Evolutionary conservation across 2,329 filamentous ascomycete genomes (phyloP), one percentile per base, ranked within the genome.

Genomic region (Pyricularia pennisetigena): DNA sequence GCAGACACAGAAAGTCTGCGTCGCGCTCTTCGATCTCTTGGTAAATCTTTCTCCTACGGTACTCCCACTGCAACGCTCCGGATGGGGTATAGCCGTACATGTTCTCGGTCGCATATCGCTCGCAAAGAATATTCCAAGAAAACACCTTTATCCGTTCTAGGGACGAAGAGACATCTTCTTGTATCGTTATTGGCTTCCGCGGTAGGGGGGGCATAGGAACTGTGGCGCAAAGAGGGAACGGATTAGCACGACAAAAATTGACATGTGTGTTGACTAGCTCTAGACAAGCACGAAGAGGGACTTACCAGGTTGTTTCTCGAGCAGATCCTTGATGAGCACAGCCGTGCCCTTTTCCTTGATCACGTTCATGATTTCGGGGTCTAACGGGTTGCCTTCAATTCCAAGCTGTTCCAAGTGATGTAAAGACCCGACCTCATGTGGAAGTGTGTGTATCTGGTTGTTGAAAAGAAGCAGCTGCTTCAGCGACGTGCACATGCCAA

Each of bases 401-500:
- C 94, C 95, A 14, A 99, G 84, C 76, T 94, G 88, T 71, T 98
- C 93, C 72, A 99, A 80, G 71, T 93, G 88, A 78, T 94, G 94
- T 23, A 99, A 82, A 32, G 93, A 95, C 8, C 95, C 95, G 69
- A 99, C 82, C 77, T 98, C 94, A 74, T 85, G 90, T 0, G 95
- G 95, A 29, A 99, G 83, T 26, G 87, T 89, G 70, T 87, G 87
- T 68, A 99, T 90, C 70, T 91, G 86, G 78, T 99, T 99, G 80
- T 97, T 93, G 77, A 97, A 97, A 2, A 97, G 83, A 30, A 94
- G 82, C 5, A 99, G 83, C 72, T 91, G 89, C 79, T 92, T 93
- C 68, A 99, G 82, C 73, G 94, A 95, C 30, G 94, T 95, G 74
- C 97, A 92, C 94, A 98, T 99, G 75, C 95, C 95, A 70, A 99